Evolutionary conservation across 164 flowering plant genomes (phyloP).

Genomic region (Aristolochia californica): DNA sequence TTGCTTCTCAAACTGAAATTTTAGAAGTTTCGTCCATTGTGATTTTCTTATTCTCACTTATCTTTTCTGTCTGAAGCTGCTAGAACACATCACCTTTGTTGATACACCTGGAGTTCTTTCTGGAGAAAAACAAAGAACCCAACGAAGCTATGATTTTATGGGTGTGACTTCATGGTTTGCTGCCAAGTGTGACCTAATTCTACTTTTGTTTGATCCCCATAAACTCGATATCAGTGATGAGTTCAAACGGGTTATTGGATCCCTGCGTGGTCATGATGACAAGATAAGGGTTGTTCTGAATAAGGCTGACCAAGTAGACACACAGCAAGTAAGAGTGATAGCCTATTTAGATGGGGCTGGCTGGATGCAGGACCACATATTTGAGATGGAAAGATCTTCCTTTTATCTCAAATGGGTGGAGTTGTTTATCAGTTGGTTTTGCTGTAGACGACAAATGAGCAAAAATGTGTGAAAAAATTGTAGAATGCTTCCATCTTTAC

Average conservation of each 20-base stretch:
- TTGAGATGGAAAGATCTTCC: too few relatives aligned
- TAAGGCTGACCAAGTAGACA: slow-evolving; percentile 98
- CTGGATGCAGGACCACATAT: too few relatives aligned
- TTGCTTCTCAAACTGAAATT: too few relatives aligned
- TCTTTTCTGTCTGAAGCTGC: slow-evolving; percentile 37
- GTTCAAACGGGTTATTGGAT: slow-evolving; percentile 88
- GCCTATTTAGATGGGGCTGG: too few relatives aligned
- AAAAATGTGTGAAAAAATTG: too few relatives aligned
- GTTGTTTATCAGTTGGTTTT: too few relatives aligned
- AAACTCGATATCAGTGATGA: slow-evolving; percentile 96
- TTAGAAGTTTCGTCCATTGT: neutral
- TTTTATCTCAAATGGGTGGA: too few relatives aligned
- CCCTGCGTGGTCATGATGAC: slow-evolving; percentile 93
- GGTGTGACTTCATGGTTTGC: slow-evolving; percentile 99
- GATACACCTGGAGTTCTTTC: slow-evolving; percentile 98
- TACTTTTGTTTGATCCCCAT: slow-evolving; percentile 93
- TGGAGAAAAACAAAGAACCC: slow-evolving; percentile 96
- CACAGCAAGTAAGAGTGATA: slow-evolving; percentile 63
- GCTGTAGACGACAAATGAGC: too few relatives aligned
- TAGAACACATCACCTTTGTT: slow-evolving; percentile 89
- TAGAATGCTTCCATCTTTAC: too few relatives aligned
- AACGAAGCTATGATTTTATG: slow-evolving; percentile 91
- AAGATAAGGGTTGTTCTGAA: slow-evolving; percentile 95
- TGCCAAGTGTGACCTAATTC: slow-evolving; percentile 83
- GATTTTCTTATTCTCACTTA: slow-evolving; percentile 2